Base-by-base conservation (phyloP, 768 basidiomycete genomes). In the Steccherinum ochraceum region DNA sequence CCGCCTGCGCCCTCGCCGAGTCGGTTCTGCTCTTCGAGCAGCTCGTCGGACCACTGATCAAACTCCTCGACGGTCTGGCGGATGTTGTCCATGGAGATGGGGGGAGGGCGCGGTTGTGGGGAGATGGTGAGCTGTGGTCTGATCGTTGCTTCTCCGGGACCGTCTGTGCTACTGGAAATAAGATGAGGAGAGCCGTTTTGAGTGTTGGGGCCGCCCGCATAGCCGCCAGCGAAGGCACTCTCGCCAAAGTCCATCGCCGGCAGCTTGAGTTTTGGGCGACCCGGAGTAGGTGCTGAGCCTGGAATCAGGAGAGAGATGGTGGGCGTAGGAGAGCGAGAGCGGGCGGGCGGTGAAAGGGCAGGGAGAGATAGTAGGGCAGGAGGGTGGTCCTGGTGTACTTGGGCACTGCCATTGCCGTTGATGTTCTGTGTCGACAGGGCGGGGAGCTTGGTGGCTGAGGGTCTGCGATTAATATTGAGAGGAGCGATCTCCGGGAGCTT, bases 1-100 rank as follows among this genome's bases (percentile, higher is more conserved):
- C 96, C 96, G 43, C 94, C 93, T 50, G 93, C 92, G 40, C 96
- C 96, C 62, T 97, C 93, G 18, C 96, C 96, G 2, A 99, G 73
- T 49, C 90, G 80, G 12, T 72, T 66, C 7, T 93, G 56, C 57
- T 89, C 87, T 57, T 93, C 87, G 50, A 97, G 75, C 51, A 81
- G 63, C 50, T 80, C 79, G 64, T 92, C 89, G 5, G 80, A 76
- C 76, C 79, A 89, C 50, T 78, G 52, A 40, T 63, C 64, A 49
- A 69, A 67, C 58, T 70, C 69, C 54, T 70, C 68, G 46, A 65
- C 60, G 3, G 59, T 62, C 47, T 65, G 56, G 24, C 61, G 58
- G 53, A 62, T 54, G 59, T 60, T 58, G 53, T 51, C 63, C 56
- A 58, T 56, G 43, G 58, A 64, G 2, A 49, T 47, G 11, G 57